Percentiles rank a stretch among this genome's conserved stretches.
phyloP scores from a whole-genome alignment of 805 yeast genomes.

The Jamesozyma lodderae region DNA sequence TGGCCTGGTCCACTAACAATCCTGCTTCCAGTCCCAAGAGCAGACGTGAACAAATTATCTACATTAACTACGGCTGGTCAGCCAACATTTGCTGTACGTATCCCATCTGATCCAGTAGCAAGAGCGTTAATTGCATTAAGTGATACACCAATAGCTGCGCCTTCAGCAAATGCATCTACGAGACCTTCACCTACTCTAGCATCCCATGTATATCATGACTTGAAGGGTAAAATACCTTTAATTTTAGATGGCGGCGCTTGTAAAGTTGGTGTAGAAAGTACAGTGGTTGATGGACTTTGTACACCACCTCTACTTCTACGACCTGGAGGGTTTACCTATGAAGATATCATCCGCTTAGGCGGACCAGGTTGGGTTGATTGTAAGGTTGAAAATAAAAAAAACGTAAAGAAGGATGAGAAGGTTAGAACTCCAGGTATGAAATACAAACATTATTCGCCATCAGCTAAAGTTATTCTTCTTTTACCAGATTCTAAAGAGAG shows the following conservation, averaged over 20 bases:
- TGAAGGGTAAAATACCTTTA: conserved; percentile 69
- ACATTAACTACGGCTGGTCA: conserved; percentile 77
- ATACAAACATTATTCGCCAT: conserved; percentile 89
- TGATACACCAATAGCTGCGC: conserved; percentile 91
- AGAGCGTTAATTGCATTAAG: conserved; percentile 78
- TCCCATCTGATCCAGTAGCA: conserved; percentile 83
- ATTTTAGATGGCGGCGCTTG: conserved; percentile 90
- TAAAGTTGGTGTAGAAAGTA: conserved; percentile 83
- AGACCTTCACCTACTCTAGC: conserved; percentile 91
- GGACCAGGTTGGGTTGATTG: conserved; percentile 62
- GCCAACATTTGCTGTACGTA: conserved; percentile 82
- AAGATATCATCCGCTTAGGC: conserved; percentile 56
- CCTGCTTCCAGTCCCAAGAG: conserved; percentile 50
- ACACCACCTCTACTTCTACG: conserved; percentile 80
- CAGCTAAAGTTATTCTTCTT: conserved; percentile 69
- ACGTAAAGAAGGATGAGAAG: conserved; percentile 50
- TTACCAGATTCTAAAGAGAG: conserved; percentile 40
- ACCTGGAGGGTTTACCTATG: conserved; percentile 89
- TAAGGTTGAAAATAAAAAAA: conserved; percentile 54
- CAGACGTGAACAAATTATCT: conserved; percentile 44
- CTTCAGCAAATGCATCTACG: conserved; percentile 95
- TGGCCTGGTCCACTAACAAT: conserved; percentile 98
- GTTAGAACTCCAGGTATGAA: conserved; percentile 97
- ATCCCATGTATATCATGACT: conserved; percentile 71
- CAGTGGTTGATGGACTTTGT: conserved; percentile 85